Base-by-base conservation (phyloP, 2,329 filamentous ascomycete genomes). In the Aureobasidium mangrovei region DNA sequence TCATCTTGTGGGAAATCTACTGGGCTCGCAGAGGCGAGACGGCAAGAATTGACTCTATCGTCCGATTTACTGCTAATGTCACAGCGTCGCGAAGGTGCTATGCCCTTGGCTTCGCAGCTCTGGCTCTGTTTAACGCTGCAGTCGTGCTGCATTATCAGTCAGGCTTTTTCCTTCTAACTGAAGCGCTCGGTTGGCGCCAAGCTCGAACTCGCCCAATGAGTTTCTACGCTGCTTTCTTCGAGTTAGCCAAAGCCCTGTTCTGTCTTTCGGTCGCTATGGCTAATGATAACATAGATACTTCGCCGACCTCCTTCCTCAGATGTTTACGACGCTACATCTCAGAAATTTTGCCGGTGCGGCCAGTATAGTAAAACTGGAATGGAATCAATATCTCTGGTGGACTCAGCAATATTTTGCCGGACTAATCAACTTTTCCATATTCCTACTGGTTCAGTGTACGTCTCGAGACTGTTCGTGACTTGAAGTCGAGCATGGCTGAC, bases 401-500 rank as follows among this genome's bases (percentile, higher is more conserved):
- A 40, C 45, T 24, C 53, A 55, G 31, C 44, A 55, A 44, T 49
- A 44, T n/a, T 38, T 49, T 36, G 32, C 38, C 12, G 53, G 53
- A 4, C 32, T 40, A 18, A 33, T 55, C 8, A 42, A 5, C n/a
- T 55, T 46, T 18, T 31, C 32, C n/a, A 31, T 49, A 29, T 55
- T 55, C 32, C 38, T 55, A 5, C 12, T 43, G n/a, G 43, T 35
- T 26, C 43, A 49, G n/a, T 46, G 53, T 55, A 42, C 4, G 43
- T 47, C 12, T 42, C 39, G 5, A 31, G 12, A 48, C 10, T 12
- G 9, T 28, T 8, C 6, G 7, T 40, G 12, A 12, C 28, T 24
- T 4, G 7, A 31, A 3, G 3, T 6, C 10, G 31, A 18, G 10
- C 3, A 4, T 26, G 12, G 12, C 41, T 53, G 12, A 53, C 9